These are phyloP conservation scores for Solanum ossicruentum DNA, from an alignment of 257 asterid genomes.

Conservation along the genomic window DNA sequence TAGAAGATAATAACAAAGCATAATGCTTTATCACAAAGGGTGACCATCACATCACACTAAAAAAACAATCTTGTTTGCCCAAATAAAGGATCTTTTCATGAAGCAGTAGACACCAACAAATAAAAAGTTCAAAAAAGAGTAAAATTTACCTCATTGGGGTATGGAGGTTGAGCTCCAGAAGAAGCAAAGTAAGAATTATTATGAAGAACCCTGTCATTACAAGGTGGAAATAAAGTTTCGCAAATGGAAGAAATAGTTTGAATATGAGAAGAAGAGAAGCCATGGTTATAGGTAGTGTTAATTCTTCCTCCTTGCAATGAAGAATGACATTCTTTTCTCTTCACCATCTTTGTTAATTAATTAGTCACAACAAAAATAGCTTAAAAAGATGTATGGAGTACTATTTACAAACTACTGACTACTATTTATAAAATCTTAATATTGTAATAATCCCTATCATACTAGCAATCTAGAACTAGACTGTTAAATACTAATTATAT, in stretches of 20 bases:
- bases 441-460: too few relatives aligned
- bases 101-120: neutral
- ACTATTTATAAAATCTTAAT: too few relatives aligned
- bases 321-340: slow-evolving; percentile 15
- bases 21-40: neutral
- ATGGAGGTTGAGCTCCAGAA: slow-evolving; percentile 31
- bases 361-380: neutral
- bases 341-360: neutral
- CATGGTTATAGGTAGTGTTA: slow-evolving; percentile 45
- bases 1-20: too few relatives aligned
- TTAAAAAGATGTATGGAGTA: too few relatives aligned
- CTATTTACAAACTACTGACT: too few relatives aligned
- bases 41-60: neutral
- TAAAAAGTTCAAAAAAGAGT: neutral
- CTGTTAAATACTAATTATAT: too few relatives aligned
- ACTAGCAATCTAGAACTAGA: too few relatives aligned
- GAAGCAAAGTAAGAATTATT: slow-evolving; percentile 14
- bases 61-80: neutral
- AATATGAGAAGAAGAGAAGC: slow-evolving; percentile 61
- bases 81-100: neutral
- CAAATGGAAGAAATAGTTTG: slow-evolving; percentile 54
- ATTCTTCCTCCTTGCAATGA: slow-evolving; percentile 33
- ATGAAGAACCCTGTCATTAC: slow-evolving; percentile 2
- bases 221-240: slow-evolving; percentile 55
- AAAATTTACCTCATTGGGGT: slow-evolving; percentile 43